Evolutionary conservation across 441 rosid species (phyloP), one percentile per base, ranked within the genome.

Genomic region (Rhodomyrtus psidioides): DNA sequence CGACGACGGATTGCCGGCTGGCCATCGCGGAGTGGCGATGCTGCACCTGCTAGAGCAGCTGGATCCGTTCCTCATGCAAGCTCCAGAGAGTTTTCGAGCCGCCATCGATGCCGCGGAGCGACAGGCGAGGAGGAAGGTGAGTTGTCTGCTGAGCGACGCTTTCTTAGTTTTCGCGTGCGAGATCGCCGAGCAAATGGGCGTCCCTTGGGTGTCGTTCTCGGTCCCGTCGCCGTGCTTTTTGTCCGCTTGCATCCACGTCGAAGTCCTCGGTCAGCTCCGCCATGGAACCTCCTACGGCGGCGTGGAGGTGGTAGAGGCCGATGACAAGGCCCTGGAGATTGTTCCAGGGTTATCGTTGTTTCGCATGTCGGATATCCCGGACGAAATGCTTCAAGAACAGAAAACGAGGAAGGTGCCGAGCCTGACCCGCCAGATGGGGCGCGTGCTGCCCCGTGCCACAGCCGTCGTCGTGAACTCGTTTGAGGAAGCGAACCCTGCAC

Each of bases 361-460:
- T 12, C 76, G 46, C 46, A 19, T 65, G 76, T 65, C 76, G 9
- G 76, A 65, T 30, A 4, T 65, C 14, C 76, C 76, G 6, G 76
- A 30, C 76, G 76, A 17, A 39, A 65, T 65, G 4, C 46, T 65
- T 0, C 76, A 30, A 30, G 76, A 65, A 46, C 76, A 21, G 26
- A 30, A 65, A 13, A 21, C 13, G 46, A 30, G 42, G 3, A 17
- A 4, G 76, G 42, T 65, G 46, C 76, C 44, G 23, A 65, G 17
- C 26, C 76, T 65, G 26, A 14, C 17, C 46, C 76, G 26, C 26
- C 76, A 30, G 76, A 62, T 62, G 76, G 76, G 76, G 46, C 14
- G 34, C 46, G 26, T 62, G 91, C 91, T 57, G 75, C 76, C 85
- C 14, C 30, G 74, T n/a, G 85, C 85, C 42, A 13, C 21, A 19